Conservation (phyloP, 23 red algal species). For the Gracilaria domingensis region DNA sequence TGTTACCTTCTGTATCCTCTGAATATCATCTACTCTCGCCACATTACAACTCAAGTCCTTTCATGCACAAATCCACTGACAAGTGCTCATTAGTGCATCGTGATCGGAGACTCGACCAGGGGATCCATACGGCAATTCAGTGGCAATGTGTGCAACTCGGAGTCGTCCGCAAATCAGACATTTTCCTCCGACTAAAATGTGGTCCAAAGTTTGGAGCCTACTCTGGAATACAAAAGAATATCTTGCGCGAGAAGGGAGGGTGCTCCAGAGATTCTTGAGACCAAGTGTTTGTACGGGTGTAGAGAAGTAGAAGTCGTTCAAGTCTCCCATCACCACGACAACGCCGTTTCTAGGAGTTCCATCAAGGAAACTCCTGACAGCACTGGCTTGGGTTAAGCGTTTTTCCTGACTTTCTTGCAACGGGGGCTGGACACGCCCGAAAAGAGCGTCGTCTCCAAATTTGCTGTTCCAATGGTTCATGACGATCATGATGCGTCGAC, state of each 20-base stretch:
- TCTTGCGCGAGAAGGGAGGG: not conserved
- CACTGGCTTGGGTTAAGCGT: not conserved
- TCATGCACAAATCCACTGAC: not conserved
- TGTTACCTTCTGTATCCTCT: no score
- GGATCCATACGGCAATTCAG: not conserved
- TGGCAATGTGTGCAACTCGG: not conserved
- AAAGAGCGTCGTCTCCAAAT: not conserved
- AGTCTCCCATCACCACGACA: not conserved
- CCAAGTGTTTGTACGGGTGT: not conserved
- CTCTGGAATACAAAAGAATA: not conserved
- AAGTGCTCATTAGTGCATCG: not conserved
- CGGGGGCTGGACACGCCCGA: not conserved
- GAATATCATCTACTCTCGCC: not conserved
- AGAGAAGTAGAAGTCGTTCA: not conserved
- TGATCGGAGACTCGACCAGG: not conserved
- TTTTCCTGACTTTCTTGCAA: not conserved
- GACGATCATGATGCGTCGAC: not conserved
- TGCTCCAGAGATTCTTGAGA: not conserved
- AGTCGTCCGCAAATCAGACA: not conserved
- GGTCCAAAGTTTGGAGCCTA: not conserved
- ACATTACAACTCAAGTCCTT: not conserved
- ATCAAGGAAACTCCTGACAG: not conserved
- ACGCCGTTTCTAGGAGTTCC: not conserved
- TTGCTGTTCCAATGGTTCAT: not conserved
- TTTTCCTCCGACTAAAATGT: not conserved